Evolutionary conservation across 257 asterid genomes (phyloP).

Genomic region (Leonotis leonurus): DNA sequence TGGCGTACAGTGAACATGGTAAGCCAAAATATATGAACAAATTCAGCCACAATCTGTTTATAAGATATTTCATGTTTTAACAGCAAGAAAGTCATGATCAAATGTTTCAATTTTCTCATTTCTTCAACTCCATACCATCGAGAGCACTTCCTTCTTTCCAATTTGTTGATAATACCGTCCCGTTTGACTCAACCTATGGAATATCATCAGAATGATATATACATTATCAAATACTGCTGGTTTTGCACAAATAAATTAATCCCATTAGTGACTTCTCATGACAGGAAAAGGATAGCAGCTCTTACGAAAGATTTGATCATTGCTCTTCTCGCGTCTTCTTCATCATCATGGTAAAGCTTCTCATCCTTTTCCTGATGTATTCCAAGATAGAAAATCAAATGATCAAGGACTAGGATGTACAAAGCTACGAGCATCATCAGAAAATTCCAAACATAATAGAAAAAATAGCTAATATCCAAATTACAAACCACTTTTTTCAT

Average conservation of each 20-base stretch:
- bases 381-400: not conserved
- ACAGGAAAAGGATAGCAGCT: not conserved
- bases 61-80: not conserved
- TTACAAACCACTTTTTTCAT: conserved; percentile 69
- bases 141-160: conserved; percentile 97
- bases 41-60: conserved; percentile 9
- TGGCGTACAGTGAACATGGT: too few species aligned
- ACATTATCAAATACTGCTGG: not conserved
- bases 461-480: too few species aligned
- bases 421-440: not conserved
- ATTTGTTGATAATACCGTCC: conserved; percentile 81
- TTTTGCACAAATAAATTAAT: not conserved
- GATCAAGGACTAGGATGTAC: not conserved
- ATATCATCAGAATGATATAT: not conserved
- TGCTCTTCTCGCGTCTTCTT: conserved; percentile 89
- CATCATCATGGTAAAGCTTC: conserved; percentile 71
- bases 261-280: not conserved
- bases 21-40: conserved; percentile 14
- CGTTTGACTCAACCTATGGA: conserved; percentile 71
- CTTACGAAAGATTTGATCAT: conserved; percentile 97
- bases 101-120: conserved; percentile 48
- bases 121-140: conserved; percentile 90
- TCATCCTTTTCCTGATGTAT: conserved; percentile 71
- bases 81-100: not conserved
- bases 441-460: not conserved